Evolutionary conservation across 768 basidiomycete genomes (phyloP), one percentile per base, ranked within the genome.

Genomic region (Podaxis sp.): DNA sequence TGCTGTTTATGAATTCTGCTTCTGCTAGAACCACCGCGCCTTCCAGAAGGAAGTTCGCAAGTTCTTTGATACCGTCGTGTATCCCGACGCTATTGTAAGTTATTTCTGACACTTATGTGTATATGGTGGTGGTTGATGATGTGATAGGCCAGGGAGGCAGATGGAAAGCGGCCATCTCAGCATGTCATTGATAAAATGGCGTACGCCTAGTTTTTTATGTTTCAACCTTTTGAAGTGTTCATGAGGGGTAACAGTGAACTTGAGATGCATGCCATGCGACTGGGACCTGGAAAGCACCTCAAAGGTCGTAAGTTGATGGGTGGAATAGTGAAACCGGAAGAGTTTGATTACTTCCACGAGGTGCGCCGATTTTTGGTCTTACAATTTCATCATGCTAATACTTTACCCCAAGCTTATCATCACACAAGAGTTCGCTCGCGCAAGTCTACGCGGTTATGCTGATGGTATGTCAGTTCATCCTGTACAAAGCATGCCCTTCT

Each of bases 221-320:
- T 82, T 65, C 13, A 85, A 84, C 74, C 80, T 86, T 66, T 82
- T 82, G 15, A 19, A 76, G 77, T 57, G 17, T 24, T 56, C 40
- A 55, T 33, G 2, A 66, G 8, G 38, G 8, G 7, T n/a, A 27
- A 22, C 54, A 89, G 88, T 24, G 86, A 82, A 36, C 40, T 85
- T 40, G 86, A 93, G 67, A 66, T 97, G 51, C 90, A 94, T 70
- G 90, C 93, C 13, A 97, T 98, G 96, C 86, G 94, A 33, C 76
- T 96, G 77, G 96, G 96, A 22, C 96, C 96, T 8, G 94, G 94
- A 22, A 94, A 94, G 72, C 95, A 98, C 69, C 83, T 98, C 11
- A 81, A 89, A 72, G 96, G 96, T 4, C 82, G 85, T 15, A 83
- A 76, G 11, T 78, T 99, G n/a, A 88, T 94, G 82, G 85, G 83